Conservation (phyloP, 2,329 filamentous ascomycete species). For the Sporothrix luriei region DNA sequence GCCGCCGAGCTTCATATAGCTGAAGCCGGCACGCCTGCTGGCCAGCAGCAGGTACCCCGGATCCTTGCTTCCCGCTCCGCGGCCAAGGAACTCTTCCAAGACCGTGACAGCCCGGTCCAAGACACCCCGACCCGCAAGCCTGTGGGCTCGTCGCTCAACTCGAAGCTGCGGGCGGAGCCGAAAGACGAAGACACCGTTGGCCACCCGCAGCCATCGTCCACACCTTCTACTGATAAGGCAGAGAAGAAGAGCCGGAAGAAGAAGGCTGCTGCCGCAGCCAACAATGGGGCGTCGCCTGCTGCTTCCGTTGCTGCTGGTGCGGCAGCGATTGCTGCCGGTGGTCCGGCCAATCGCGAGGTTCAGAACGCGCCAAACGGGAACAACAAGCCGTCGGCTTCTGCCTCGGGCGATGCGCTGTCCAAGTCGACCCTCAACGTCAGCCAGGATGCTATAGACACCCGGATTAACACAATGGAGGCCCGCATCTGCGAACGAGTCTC, state of each 20-base stretch:
- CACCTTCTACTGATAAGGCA: slow-evolving; percentile 54
- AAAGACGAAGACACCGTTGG: slow-evolving; percentile 52
- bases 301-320: neutral
- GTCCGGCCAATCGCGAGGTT: slow-evolving; percentile 45
- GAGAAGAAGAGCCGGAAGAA: slow-evolving; percentile 68
- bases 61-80: slow-evolving; percentile 42
- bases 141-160: slow-evolving; percentile 42
- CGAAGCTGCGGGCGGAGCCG: slow-evolving; percentile 49
- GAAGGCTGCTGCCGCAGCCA: slow-evolving; percentile 56
- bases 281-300: neutral
- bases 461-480: slow-evolving; percentile 58
- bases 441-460: slow-evolving; percentile 53
- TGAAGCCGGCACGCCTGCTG: slow-evolving; percentile 35
- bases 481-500: slow-evolving; percentile 54
- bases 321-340: slow-evolving; percentile 41
- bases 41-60: slow-evolving; percentile 37
- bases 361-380: neutral
- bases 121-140: slow-evolving; percentile 43
- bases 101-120: slow-evolving; percentile 38
- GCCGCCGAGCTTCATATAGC: slow-evolving; percentile 45
- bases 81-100: slow-evolving; percentile 45
- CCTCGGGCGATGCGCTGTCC: slow-evolving; percentile 38
- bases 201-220: slow-evolving; percentile 4
- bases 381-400: neutral
- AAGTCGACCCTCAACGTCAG: slow-evolving; percentile 38